A percentile compares a stretch with the other conserved stretches of the same genome.
These are phyloP conservation scores for Boechera divaricarpa DNA, from an alignment of 345 rosid genomes.

Conservation along the genomic window DNA sequence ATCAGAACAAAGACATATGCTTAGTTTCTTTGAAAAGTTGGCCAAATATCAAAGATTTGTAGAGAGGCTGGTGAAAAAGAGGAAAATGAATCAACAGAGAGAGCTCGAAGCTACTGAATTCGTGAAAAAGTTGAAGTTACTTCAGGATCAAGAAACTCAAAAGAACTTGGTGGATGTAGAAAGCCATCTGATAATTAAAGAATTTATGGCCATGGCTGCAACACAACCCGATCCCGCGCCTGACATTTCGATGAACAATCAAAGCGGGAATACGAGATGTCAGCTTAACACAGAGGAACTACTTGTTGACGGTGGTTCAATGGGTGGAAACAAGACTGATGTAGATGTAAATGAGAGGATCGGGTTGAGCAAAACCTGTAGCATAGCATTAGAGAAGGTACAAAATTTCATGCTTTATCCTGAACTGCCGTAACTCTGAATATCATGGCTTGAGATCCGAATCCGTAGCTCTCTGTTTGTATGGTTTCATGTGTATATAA, in stretches of 20 bases:
- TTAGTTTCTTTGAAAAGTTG: constrained; percentile 67
- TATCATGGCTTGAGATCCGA: no score
- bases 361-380: neutral
- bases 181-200: neutral
- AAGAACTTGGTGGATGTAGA: constrained; percentile 2
- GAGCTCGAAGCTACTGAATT: constrained; percentile 24
- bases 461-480: neutral
- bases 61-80: constrained; percentile 48
- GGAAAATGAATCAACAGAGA: constrained; percentile 14
- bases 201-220: constrained; percentile 6
- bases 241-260: neutral
- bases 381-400: no score
- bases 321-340: neutral
- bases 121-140: constrained; percentile 24
- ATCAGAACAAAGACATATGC: constrained; percentile 63
- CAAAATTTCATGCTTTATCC: neutral
- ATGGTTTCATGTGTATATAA: constrained; percentile 9
- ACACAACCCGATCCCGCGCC: neutral
- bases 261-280: neutral
- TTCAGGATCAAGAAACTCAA: constrained; percentile 28
- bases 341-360: neutral
- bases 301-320: neutral
- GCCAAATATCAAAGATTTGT: constrained; percentile 52
- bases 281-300: neutral
- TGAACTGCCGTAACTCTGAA: neutral